phyloP scores from a whole-genome alignment of 805 yeast genomes.

The Tetrapisispora fleetii region DNA sequence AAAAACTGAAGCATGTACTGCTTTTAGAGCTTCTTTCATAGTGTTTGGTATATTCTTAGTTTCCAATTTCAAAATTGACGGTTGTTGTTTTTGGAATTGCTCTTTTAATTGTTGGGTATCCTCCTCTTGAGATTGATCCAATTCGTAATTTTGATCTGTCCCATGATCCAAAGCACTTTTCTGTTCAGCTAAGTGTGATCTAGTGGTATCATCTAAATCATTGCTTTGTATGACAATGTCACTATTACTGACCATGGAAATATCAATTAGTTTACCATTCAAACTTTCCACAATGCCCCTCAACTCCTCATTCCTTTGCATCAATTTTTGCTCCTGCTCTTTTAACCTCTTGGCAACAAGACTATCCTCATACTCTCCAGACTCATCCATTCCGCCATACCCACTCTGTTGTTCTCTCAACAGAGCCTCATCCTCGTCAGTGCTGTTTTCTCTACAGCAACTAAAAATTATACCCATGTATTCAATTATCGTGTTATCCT shows the following conservation, averaged over 20 bases:
- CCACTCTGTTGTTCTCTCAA: constrained; percentile 21
- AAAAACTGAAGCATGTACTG: neutral
- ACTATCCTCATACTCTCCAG: constrained; percentile 6
- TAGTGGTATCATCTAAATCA: neutral
- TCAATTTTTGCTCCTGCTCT: constrained; percentile 18
- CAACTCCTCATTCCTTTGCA: constrained; percentile 22
- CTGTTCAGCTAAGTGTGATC: neutral
- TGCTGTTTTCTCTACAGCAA: constrained; percentile 16
- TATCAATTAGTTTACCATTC: constrained; percentile 28
- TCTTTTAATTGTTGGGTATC: neutral
- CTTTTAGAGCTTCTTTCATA: neutral
- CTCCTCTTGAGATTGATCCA: neutral
- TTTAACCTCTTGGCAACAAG: constrained; percentile 14
- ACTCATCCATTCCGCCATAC: constrained; percentile 11
- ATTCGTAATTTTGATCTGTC: neutral
- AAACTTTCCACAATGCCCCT: constrained; percentile 26
- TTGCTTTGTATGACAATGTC: constrained; percentile 21
- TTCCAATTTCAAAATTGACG: neutral
- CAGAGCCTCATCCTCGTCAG: constrained; percentile 22
- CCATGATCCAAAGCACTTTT: neutral
- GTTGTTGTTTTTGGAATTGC: neutral
- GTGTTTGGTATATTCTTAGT: neutral
- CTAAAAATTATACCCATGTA: constrained; percentile 25
- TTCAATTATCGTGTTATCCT: too few species aligned
- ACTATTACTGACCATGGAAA: constrained; percentile 29